Evolutionary conservation across 2,329 filamentous ascomycete genomes (phyloP).

Genomic region (Talaromyces rugulosus): DNA sequence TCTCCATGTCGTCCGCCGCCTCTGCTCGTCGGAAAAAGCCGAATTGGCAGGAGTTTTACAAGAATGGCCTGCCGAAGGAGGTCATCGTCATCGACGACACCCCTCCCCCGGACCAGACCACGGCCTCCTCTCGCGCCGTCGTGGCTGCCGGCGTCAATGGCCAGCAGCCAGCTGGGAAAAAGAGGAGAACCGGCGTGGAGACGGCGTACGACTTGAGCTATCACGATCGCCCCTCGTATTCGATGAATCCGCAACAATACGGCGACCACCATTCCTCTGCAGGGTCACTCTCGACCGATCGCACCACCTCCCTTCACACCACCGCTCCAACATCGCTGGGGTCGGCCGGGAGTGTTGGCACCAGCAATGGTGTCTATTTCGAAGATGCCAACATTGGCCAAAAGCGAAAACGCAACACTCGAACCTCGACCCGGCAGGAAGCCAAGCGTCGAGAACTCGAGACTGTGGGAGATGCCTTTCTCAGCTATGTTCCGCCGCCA

Average conservation of each 20-base stretch:
- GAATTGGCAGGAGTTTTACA: conserved; percentile 77
- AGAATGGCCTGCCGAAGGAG: conserved; percentile 77
- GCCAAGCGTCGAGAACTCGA: conserved; percentile 74
- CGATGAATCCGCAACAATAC: conserved; percentile 68
- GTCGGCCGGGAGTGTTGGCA: conserved; percentile 53
- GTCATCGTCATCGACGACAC: conserved; percentile 76
- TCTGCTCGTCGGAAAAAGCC: conserved; percentile 53
- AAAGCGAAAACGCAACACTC: conserved; percentile 80
- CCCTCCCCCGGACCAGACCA: conserved; percentile 45
- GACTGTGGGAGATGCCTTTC: conserved; percentile 64
- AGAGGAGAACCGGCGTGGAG: conserved; percentile 63
- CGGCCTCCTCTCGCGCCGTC: conserved; percentile 18
- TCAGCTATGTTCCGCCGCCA: conserved; percentile 79
- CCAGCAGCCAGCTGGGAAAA: conserved; percentile 57
- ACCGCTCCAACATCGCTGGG: conserved; percentile 85
- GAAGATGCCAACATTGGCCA: conserved; percentile 69
- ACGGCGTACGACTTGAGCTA: conserved; percentile 66
- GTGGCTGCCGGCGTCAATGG: conserved; percentile 18
- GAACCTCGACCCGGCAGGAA: conserved; percentile 77
- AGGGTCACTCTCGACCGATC: conserved; percentile 75
- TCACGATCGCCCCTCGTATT: conserved; percentile 66
- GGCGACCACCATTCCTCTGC: conserved; percentile 58
- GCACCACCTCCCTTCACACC: conserved; percentile 77
- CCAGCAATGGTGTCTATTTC: conserved; percentile 58
- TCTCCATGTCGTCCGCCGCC: conserved; percentile 38